Conservation (phyloP, 2,329 filamentous ascomycete genomes). For the Metarhizium guizhouense region DNA sequence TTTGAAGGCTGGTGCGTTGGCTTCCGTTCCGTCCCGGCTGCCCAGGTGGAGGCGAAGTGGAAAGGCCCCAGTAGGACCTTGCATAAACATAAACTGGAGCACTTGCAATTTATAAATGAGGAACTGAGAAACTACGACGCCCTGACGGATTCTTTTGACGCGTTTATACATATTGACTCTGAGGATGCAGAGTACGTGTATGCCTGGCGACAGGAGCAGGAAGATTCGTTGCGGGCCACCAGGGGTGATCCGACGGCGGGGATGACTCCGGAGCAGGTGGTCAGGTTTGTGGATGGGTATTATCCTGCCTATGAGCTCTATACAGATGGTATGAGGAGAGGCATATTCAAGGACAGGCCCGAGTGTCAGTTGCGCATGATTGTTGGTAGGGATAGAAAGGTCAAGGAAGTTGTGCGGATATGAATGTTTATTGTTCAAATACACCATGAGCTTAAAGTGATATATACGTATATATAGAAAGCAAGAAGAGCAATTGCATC, state of each 20-base stretch:
- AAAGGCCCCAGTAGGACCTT: constrained; percentile 42
- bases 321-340: constrained; percentile 47
- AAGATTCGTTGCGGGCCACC: constrained; percentile 55
- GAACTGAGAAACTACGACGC: constrained; percentile 36
- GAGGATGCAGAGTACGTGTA: constrained; percentile 70
- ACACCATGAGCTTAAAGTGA: not conserved
- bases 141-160: constrained; percentile 41
- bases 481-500: constrained; percentile 3
- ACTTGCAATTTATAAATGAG: constrained; percentile 43
- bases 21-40: constrained; percentile 54
- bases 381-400: constrained; percentile 50
- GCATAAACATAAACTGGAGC: constrained; percentile 35
- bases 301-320: constrained; percentile 68
- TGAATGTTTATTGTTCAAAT: constrained; percentile 5
- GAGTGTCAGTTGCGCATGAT: constrained; percentile 53
- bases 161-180: constrained; percentile 57
- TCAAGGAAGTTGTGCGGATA: constrained; percentile 46
- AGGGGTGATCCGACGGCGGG: constrained; percentile 52
- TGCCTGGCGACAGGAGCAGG: constrained; percentile 75
- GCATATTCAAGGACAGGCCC: constrained; percentile 41
- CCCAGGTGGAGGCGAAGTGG: constrained; percentile 42
- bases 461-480: not conserved
- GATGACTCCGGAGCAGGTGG: constrained; percentile 76
- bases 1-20: constrained; percentile 91
- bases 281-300: constrained; percentile 61